Base-by-base conservation (phyloP, 2,329 filamentous ascomycete genomes). In the Ceratocystis papillata region DNA sequence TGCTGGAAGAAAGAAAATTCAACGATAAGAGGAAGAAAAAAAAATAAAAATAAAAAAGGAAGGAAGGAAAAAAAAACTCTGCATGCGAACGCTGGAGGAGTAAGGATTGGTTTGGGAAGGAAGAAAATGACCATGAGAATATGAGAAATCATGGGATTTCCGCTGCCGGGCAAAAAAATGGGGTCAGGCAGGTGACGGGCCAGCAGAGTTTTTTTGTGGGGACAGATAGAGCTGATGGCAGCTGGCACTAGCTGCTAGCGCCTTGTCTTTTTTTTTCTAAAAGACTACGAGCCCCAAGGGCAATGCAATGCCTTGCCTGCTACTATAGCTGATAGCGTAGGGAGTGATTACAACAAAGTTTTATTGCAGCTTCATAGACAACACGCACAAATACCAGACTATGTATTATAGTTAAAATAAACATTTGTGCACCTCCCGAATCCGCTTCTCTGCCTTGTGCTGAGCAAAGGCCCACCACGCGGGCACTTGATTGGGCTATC, bases 131-230 rank as follows among this genome's bases (percentile, higher is more conserved):
- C 17, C 17, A 33, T 28, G 20, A 59, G 2, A 59, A 33, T n/a
- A 5, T 53, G 22, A 53, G 55, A 30, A 59, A 20, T 50, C 44
- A 28, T 63, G 33, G 61, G 61, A 63, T 63, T n/a, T 33, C 22
- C 8, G 61, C 44, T 48, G 22, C 61, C 25, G 33, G 44, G 61
- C 61, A 20, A 5, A 15, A 63, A 63, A 63, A 28, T 33, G 61
- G 61, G 22, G 15, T 2, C 3, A 3, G 10, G 1, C 55, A 59
- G 55, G 10, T 59, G 55, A 2, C 55, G 7, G 12, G 3, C 17
- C 22, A 63, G 44, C 44, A 63, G 25, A 63, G 1, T 33, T 63
- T 48, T 50, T 8, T n/a, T 20, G 8, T 20, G 10, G 33, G 25
- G 2, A 6, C n/a, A 30, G 0, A 2, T 12, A 41, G 3, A 41